Percentiles rank a stretch among this genome's conserved stretches.
phyloP scores from a whole-genome alignment of 176 grass and related monocot genomes.

The Triticum urartu region DNA sequence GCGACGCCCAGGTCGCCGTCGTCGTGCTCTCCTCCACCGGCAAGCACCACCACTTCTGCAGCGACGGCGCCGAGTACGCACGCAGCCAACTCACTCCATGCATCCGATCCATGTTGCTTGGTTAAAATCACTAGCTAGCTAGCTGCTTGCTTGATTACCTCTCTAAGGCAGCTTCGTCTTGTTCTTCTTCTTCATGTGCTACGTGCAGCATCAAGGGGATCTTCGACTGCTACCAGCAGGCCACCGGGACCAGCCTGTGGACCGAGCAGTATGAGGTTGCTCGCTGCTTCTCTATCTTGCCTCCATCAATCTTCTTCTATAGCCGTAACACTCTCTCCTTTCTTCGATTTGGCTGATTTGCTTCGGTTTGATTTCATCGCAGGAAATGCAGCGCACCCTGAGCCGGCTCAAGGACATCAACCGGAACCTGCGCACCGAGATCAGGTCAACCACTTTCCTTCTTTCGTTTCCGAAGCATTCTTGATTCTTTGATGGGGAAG shows the following conservation, averaged over 20 bases:
- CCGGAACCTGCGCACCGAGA: conserved; percentile 75
- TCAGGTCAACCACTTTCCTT: conserved; percentile 42
- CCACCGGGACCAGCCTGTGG: conserved; percentile 69
- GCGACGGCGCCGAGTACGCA: conserved; percentile 60
- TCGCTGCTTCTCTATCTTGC: not conserved
- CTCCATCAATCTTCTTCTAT: not conserved
- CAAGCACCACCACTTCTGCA: conserved; percentile 91
- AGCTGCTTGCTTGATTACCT: not conserved
- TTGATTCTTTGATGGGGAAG: not conserved
- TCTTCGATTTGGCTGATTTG: not conserved
- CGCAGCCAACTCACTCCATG: not conserved
- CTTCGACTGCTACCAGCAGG: conserved; percentile 85
- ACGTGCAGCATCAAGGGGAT: conserved; percentile 65
- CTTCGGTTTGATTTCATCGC: not conserved
- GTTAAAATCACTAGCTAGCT: too few species aligned
- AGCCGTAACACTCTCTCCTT: too few species aligned
- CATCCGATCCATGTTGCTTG: too few species aligned
- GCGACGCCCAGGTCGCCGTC: conserved; percentile 91
- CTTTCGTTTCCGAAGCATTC: not conserved
- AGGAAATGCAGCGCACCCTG: conserved; percentile 90
- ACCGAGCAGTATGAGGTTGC: conserved; percentile 74
- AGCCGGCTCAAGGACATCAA: conserved; percentile 91
- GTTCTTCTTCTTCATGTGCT: not conserved
- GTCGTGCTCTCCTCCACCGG: conserved; percentile 94
- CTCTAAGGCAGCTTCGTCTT: not conserved